Conservation (phyloP, 2,329 filamentous ascomycete genomes). For the Emmonsia crescens region DNA sequence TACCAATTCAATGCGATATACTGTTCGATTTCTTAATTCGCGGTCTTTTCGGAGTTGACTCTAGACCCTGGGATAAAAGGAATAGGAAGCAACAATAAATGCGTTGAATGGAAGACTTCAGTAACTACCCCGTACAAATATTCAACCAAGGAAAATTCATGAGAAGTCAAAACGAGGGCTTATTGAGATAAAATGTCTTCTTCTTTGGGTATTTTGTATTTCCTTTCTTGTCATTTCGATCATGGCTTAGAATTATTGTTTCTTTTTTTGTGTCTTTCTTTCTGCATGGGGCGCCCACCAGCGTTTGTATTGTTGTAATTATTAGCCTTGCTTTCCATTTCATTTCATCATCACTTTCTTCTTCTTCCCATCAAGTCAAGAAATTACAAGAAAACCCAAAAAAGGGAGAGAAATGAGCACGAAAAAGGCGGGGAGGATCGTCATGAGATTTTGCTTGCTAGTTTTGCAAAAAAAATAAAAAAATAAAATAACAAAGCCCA, state of each 20-base stretch:
- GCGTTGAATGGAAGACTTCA: too few species aligned
- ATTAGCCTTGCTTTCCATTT: not conserved
- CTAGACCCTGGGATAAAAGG: too few species aligned
- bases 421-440: not conserved
- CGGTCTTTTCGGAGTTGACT: too few species aligned
- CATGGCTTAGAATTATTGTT: not conserved
- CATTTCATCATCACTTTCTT: not conserved
- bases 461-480: not conserved
- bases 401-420: not conserved
- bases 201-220: not conserved
- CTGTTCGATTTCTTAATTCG: too few species aligned
- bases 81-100: too few species aligned
- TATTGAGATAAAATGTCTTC: not conserved
- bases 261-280: not conserved
- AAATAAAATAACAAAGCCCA: conserved; percentile 1
- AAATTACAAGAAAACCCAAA: not conserved
- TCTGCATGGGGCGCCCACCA: not conserved
- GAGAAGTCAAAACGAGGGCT: not conserved
- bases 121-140: too few species aligned
- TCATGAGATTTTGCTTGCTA: conserved; percentile 2
- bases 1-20: too few species aligned
- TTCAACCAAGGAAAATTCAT: too few species aligned
- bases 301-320: not conserved
- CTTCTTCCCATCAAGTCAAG: not conserved
- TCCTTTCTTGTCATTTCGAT: not conserved